Conservation (phyloP, 2,329 filamentous ascomycete species). For the Emergomyces pasteurianus region DNA sequence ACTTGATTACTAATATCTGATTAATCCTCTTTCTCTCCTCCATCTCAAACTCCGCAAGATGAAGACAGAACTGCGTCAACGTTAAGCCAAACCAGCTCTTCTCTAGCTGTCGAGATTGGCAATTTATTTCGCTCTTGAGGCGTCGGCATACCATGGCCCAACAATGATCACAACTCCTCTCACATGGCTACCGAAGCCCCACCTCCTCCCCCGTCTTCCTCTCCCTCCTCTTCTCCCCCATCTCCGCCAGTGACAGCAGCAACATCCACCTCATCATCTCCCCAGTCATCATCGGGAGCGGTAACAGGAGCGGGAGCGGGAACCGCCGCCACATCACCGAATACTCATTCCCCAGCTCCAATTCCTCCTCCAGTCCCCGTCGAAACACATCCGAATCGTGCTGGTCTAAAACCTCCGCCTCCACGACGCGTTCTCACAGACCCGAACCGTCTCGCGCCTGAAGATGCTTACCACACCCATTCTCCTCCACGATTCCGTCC, state of each 20-base stretch:
- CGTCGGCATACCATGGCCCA: neutral
- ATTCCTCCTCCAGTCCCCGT: conserved; percentile 35
- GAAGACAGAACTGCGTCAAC: neutral
- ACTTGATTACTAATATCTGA: neutral
- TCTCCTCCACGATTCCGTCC: conserved; percentile 47
- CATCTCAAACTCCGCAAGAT: neutral
- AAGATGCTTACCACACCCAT: conserved; percentile 63
- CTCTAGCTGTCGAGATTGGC: neutral
- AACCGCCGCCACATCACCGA: conserved; percentile 15
- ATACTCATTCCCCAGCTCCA: conserved; percentile 18
- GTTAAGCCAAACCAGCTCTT: neutral
- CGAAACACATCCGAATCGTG: conserved; percentile 35
- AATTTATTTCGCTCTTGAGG: neutral
- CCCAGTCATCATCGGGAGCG: neutral
- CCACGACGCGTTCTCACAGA: conserved; percentile 36
- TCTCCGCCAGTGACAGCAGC: neutral
- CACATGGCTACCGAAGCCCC: conserved; percentile 1
- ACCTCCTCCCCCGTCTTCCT: neutral
- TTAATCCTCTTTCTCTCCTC: neutral
- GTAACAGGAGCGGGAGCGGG: neutral
- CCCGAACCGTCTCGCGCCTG: conserved; percentile 62
- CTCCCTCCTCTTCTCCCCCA: neutral
- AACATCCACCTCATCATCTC: neutral
- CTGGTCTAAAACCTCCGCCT: conserved; percentile 20
- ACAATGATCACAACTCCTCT: conserved; percentile 3